These are phyloP conservation scores for Emericellopsis cladophorae DNA, from an alignment of 2,329 filamentous ascomycete species.

Conservation along the genomic window DNA sequence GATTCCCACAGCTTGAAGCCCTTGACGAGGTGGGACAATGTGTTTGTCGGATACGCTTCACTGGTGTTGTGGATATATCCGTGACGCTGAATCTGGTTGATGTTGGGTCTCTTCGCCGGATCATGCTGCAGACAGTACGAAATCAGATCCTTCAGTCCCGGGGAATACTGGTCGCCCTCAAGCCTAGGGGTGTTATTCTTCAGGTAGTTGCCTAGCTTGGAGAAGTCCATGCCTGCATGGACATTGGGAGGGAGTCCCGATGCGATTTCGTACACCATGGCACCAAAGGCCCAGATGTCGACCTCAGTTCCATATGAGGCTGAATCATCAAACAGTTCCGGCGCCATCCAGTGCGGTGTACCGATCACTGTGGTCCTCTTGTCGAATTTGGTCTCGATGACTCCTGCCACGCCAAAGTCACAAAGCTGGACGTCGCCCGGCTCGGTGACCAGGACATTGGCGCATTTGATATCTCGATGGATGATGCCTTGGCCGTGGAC, in stretches of 20 bases:
- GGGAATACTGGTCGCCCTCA: constrained; percentile 59
- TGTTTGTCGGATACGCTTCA: constrained; percentile 48
- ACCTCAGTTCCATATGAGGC: constrained; percentile 58
- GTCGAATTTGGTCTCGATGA: constrained; percentile 61
- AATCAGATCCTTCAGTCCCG: constrained; percentile 55
- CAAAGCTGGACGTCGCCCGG: constrained; percentile 67
- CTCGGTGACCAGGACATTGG: constrained; percentile 71
- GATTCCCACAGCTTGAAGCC: constrained; percentile 67
- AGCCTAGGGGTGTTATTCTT: constrained; percentile 54
- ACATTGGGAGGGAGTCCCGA: constrained; percentile 65
- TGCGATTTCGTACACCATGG: constrained; percentile 70
- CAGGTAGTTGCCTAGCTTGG: constrained; percentile 42
- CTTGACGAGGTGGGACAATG: constrained; percentile 52
- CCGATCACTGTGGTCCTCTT: constrained; percentile 74
- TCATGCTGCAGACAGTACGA: constrained; percentile 62
- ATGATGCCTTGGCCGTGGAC: constrained; percentile 58
- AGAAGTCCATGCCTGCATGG: constrained; percentile 31
- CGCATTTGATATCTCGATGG: constrained; percentile 61
- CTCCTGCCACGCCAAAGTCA: constrained; percentile 73
- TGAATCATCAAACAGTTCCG: constrained; percentile 56
- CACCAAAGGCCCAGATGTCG: constrained; percentile 79
- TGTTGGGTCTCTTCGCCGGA: constrained; percentile 54
- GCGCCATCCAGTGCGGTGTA: constrained; percentile 80
- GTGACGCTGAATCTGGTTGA: constrained; percentile 57
- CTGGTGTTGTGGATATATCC: constrained; percentile 54